Conservation (phyloP, 208 protist genomes). For the Trypanosoma scelopori region DNA sequence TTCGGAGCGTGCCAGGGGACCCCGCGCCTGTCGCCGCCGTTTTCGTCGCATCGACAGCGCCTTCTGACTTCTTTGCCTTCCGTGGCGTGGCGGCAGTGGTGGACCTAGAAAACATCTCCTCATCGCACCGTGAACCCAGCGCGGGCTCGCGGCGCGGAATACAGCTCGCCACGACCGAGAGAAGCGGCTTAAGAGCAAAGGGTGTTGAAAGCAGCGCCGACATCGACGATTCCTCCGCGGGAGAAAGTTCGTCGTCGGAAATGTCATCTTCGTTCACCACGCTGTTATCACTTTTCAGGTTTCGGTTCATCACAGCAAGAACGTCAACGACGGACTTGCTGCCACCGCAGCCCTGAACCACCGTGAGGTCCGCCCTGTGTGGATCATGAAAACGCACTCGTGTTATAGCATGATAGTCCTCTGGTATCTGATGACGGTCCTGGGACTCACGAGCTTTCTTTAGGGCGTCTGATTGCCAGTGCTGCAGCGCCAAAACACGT, state of each 20-base stretch:
- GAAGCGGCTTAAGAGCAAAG: slow-evolving; percentile 63
- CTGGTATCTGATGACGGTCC: slow-evolving; percentile 39
- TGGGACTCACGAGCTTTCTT: slow-evolving; percentile 42
- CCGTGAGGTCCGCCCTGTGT: slow-evolving; percentile 46
- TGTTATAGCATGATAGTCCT: slow-evolving; percentile 74
- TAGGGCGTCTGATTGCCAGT: slow-evolving; percentile 54
- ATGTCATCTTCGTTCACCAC: neutral
- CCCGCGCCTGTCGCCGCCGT: no score
- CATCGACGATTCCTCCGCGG: neutral
- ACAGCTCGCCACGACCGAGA: slow-evolving; percentile 76
- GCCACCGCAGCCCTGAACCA: slow-evolving; percentile 54
- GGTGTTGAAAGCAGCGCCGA: slow-evolving; percentile 34
- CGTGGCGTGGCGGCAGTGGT: neutral
- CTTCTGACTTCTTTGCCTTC: slow-evolving; percentile 3
- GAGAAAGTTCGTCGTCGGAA: neutral
- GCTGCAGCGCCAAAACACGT: slow-evolving; percentile 53
- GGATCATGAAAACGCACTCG: slow-evolving; percentile 68
- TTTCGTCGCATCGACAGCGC: neutral
- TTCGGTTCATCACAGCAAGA: slow-evolving; percentile 44
- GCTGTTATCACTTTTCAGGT: slow-evolving; percentile 7
- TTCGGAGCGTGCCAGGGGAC: neutral
- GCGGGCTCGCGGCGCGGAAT: slow-evolving; percentile 63
- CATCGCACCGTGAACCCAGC: slow-evolving; percentile 39
- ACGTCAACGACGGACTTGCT: slow-evolving; percentile 56
- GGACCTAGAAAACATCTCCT: slow-evolving; percentile 21